These are phyloP conservation scores for Emergomyces africanus DNA, from an alignment of 2,329 filamentous ascomycete genomes.

Conservation along the genomic window DNA sequence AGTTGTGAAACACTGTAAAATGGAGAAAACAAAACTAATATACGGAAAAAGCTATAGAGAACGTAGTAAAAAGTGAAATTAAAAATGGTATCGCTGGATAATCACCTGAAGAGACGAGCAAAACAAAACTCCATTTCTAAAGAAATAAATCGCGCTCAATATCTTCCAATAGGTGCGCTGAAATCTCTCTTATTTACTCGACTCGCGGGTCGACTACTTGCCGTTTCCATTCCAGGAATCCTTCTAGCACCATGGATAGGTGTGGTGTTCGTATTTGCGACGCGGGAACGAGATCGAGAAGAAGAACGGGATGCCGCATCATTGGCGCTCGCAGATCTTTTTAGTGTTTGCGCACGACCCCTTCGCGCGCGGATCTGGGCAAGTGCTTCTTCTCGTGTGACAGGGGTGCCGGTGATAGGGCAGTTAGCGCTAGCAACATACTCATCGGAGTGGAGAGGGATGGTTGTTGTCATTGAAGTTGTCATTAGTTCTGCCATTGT, in stretches of 20 bases:
- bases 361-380: conserved; percentile 38
- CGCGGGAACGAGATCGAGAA: conserved; percentile 12
- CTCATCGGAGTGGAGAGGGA: conserved; percentile 21
- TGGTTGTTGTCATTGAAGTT: conserved; percentile 18
- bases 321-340: conserved; percentile 28
- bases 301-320: conserved; percentile 21
- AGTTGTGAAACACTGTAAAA: not conserved
- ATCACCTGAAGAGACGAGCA: not conserved
- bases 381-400: conserved; percentile 36
- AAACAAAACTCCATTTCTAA: not conserved
- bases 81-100: not conserved
- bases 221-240: conserved; percentile 21
- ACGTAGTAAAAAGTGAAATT: not conserved
- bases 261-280: conserved; percentile 3
- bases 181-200: conserved; percentile 21
- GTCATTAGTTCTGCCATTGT: conserved; percentile 7
- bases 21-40: not conserved
- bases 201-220: conserved; percentile 13
- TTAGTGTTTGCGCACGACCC: conserved; percentile 29
- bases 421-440: conserved; percentile 10
- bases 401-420: conserved; percentile 29
- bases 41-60: not conserved
- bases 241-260: conserved; percentile 14
- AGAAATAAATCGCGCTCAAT: conserved; percentile 9
- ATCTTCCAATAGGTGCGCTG: conserved; percentile 26